Evolutionary conservation across 441 rosid species (phyloP).

Genomic region (Theobroma grandiflorum): DNA sequence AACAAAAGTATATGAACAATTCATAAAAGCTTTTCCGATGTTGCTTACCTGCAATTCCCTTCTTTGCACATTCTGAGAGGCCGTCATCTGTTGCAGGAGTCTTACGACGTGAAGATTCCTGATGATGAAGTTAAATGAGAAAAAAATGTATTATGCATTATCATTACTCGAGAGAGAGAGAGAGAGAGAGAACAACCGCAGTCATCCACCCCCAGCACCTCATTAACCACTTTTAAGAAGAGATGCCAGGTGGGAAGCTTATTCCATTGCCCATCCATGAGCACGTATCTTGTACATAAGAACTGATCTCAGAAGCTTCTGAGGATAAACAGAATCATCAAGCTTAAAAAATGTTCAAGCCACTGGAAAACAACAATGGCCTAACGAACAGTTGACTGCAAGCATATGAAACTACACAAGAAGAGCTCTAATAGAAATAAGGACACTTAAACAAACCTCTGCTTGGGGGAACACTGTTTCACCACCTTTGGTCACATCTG

Average conservation of each 20-base stretch:
- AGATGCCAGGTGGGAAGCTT: background rate
- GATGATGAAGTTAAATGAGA: slow-evolving; percentile 30
- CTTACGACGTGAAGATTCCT: slow-evolving; percentile 73
- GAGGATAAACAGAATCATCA: slow-evolving; percentile 1
- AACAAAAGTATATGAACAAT: background rate
- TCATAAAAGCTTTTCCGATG: background rate
- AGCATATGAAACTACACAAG: slow-evolving; percentile 12
- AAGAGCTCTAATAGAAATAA: background rate
- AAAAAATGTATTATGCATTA: background rate
- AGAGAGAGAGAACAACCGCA: background rate
- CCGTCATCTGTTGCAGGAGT: slow-evolving; percentile 56
- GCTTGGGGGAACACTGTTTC: slow-evolving; percentile 94
- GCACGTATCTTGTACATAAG: background rate
- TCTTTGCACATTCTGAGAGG: slow-evolving; percentile 92
- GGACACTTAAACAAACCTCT: slow-evolving; percentile 58
- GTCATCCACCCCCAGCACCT: background rate
- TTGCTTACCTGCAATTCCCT: slow-evolving; percentile 81
- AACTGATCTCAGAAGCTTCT: background rate
- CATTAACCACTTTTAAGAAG: background rate
- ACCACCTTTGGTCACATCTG: slow-evolving; percentile 89
- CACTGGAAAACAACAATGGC: background rate
- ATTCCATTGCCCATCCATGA: background rate
- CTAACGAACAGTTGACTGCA: background rate
- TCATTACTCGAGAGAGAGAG: background rate
- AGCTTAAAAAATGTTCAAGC: slow-evolving; percentile 2